Base-by-base conservation (phyloP, 2,329 filamentous ascomycete genomes). In the Dryadomyces quercus-mongolicae region DNA sequence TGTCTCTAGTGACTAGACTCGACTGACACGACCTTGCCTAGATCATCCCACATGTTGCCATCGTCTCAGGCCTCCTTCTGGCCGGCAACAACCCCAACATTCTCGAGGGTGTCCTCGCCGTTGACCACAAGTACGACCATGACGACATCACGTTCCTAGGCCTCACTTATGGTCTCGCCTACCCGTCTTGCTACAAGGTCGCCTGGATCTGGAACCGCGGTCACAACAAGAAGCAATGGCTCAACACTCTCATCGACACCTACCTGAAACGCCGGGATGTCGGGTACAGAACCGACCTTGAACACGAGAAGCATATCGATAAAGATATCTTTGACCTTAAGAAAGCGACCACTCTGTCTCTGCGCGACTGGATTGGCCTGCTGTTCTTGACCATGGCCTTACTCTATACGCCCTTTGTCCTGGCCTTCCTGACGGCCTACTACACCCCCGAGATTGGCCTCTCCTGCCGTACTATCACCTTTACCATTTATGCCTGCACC, bases 1-100 rank as follows among this genome's bases (percentile, higher is more conserved):
- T n/a, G 16, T n/a, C 42, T n/a, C 42, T 44, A 5, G 12, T 42
- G 12, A 42, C 9, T n/a, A 2, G 16, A n/a, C 12, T n/a, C 3
- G 16, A 16, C 18, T 44, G 16, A 18, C 42, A 18, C 16, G 7
- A 21, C 3, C 9, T 51, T 16, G 31, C n/a, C n/a, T 51, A 59
- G 62, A 62, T 57, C 2, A 62, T 65, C 10, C 62, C 63, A 0
- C 63, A 65, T 16, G 61, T 63, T 18, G 58, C 63, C 44, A 63
- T 65, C 16, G 45, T 65, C 22, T 61, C 60, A 0, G 60, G 59
- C 46, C 54, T 61, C 43, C 47, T 65, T 25, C 57, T 65, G 8
- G 62, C 64, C 2, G 61, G 62, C 8, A 65, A 64, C 56, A 64
- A 65, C 38, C 63, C 63, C 10, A 62, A 60, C 48, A 63, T 59